phyloP scores from a whole-genome alignment of 2,329 filamentous ascomycete genomes.

The Aureobasidium sp. region DNA sequence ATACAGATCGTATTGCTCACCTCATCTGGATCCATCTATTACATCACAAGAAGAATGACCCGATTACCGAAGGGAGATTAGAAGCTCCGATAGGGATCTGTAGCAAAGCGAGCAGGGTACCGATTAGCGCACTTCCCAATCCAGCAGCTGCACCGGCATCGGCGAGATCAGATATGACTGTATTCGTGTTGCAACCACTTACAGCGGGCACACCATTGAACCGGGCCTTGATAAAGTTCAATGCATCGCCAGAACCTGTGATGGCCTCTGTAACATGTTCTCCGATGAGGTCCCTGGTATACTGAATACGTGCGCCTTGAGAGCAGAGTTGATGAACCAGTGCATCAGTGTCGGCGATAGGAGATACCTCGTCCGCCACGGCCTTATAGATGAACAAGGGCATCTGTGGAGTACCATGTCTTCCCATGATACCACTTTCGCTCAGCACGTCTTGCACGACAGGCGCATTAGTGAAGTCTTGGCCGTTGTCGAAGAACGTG shows the following conservation, averaged over 20 bases:
- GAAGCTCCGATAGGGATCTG: no score
- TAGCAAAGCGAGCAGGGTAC: no score
- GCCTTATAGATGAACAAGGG: constrained; percentile 38
- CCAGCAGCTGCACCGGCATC: no score
- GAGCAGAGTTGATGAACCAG: constrained; percentile 31
- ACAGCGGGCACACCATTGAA: not conserved
- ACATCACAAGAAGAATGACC: no score
- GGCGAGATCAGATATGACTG: no score
- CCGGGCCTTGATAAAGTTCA: not conserved
- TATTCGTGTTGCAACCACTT: no score
- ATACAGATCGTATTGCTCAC: no score
- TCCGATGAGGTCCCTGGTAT: not conserved
- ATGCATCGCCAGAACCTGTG: not conserved
- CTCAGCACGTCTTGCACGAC: not conserved
- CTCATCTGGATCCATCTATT: no score
- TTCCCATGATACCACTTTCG: not conserved
- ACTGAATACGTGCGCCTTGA: not conserved
- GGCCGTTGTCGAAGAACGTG: constrained; percentile 26
- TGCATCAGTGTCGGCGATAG: constrained; percentile 32
- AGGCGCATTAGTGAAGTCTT: not conserved
- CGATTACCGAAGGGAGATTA: no score
- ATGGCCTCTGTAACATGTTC: not conserved
- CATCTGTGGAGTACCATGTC: constrained; percentile 27
- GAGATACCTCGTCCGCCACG: constrained; percentile 34
- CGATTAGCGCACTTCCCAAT: no score